Evolutionary conservation across 2,329 filamentous ascomycete genomes (phyloP).

Genomic region (Fusarium sp.): DNA sequence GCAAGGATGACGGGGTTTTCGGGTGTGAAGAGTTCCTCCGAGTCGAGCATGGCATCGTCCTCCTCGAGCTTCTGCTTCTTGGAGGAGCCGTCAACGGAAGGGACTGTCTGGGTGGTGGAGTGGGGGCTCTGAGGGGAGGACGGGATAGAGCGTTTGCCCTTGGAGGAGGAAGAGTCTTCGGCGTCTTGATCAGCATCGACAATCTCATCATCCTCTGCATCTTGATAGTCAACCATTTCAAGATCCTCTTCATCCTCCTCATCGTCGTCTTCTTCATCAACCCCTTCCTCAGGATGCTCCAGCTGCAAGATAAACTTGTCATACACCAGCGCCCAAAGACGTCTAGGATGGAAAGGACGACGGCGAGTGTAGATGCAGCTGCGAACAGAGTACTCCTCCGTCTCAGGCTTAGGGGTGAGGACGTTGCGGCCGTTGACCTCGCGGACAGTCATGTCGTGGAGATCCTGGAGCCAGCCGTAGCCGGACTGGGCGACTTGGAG

Average conservation of each 20-base stretch:
- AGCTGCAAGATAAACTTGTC: slow-evolving; percentile 65
- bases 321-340: slow-evolving; percentile 59
- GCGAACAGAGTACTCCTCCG: slow-evolving; percentile 77
- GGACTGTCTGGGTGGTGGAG: slow-evolving; percentile 40
- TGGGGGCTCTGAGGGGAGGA: slow-evolving; percentile 41
- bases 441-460: slow-evolving; percentile 75
- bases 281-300: slow-evolving; percentile 54
- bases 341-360: slow-evolving; percentile 63
- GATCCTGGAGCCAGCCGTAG: slow-evolving; percentile 76
- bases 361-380: slow-evolving; percentile 77
- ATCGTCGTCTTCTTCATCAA: slow-evolving; percentile 49
- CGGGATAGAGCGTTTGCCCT: slow-evolving; percentile 26
- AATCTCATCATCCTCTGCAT: slow-evolving; percentile 24
- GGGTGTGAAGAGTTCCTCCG: slow-evolving; percentile 49
- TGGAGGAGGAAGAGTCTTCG: slow-evolving; percentile 26
- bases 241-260: slow-evolving; percentile 44
- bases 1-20: slow-evolving; percentile 60
- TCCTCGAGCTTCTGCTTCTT: slow-evolving; percentile 31
- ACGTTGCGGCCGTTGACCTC: slow-evolving; percentile 64
- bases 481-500: slow-evolving; percentile 73
- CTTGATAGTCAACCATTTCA: slow-evolving; percentile 32
- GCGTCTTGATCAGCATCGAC: slow-evolving; percentile 2
- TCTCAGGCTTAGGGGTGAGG: slow-evolving; percentile 76
- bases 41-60: slow-evolving; percentile 32
- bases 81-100: slow-evolving; percentile 26